A percentile compares a stretch with the other conserved stretches of the same genome.
Conservation (phyloP, 202 grass and related monocot species). For the Saccharum hybrid region DNA sequence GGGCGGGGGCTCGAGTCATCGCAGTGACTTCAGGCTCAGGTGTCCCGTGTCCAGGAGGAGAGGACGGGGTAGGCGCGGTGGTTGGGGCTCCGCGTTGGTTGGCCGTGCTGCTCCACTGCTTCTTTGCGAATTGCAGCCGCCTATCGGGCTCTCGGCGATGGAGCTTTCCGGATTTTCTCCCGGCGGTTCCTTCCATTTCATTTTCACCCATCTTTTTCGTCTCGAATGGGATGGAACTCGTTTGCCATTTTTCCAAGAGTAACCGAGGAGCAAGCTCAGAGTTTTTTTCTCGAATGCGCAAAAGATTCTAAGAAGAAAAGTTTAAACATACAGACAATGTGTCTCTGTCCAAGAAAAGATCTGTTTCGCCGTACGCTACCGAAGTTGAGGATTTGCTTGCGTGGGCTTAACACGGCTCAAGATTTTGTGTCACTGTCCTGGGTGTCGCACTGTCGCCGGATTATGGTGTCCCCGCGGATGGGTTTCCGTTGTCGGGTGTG, state of each 20-base stretch:
- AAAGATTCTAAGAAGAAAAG: too few species aligned
- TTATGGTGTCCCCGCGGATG: background rate
- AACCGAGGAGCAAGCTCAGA: background rate
- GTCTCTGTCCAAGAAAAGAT: too few species aligned
- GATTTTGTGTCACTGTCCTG: background rate
- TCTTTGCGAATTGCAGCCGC: background rate
- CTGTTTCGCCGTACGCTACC: background rate
- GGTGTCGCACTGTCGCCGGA: background rate
- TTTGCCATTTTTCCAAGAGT: background rate
- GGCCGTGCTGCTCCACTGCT: background rate
- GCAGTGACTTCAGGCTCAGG: background rate
- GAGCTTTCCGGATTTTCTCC: background rate
- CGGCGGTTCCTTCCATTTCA: background rate
- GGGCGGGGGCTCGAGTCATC: background rate
- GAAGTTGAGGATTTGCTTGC: background rate
- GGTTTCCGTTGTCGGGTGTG: background rate
- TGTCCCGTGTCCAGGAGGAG: too few species aligned
- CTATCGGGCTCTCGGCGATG: background rate
- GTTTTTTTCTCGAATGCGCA: too few species aligned
- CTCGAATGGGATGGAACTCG: background rate
- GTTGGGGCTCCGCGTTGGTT: background rate
- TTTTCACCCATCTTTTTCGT: background rate
- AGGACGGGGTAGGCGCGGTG: background rate
- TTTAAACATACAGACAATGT: too few species aligned
- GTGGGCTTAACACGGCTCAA: background rate